phyloP scores from a whole-genome alignment of 495 filamentous ascomycete species.

The Thermothielavioides terrestris region DNA sequence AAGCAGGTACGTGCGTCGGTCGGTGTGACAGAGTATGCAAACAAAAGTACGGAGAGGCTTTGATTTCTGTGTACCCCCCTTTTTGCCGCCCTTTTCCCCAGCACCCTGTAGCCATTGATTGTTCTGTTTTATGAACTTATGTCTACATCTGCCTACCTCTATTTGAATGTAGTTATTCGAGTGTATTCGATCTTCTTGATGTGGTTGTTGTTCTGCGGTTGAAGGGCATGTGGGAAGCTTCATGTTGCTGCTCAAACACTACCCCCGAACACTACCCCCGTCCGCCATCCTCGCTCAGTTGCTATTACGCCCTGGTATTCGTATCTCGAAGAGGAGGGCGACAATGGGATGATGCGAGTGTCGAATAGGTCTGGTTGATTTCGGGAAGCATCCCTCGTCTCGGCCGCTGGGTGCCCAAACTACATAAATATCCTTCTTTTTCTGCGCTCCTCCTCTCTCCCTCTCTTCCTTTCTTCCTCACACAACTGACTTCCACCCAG shows the following conservation, averaged over 20 bases:
- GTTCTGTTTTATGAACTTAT: too few relatives aligned
- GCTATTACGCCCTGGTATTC: not conserved
- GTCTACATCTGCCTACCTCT: too few relatives aligned
- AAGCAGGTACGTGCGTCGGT: constrained; percentile 1
- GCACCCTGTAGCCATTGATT: too few relatives aligned
- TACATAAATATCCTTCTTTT: not conserved
- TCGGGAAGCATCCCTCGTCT: not conserved
- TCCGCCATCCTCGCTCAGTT: not conserved
- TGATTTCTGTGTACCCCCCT: too few relatives aligned
- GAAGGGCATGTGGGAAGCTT: not conserved
- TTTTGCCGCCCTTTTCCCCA: not conserved
- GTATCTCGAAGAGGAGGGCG: not conserved
- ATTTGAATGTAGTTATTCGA: too few relatives aligned
- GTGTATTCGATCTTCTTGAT: not conserved
- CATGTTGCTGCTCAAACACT: not conserved
- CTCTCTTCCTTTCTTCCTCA: not conserved
- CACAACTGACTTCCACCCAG: not conserved
- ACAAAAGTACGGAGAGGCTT: too few relatives aligned
- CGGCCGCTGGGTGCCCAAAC: not conserved
- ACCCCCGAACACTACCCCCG: too few relatives aligned
- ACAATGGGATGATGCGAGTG: not conserved
- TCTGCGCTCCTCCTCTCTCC: not conserved
- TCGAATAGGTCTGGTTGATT: not conserved
- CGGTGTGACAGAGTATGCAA: constrained; percentile 3
- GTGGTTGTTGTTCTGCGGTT: not conserved